Evolutionary conservation across 2,329 filamentous ascomycete genomes (phyloP), one percentile per base, ranked within the genome.

Genomic region (Pestalotiopsis sp.): DNA sequence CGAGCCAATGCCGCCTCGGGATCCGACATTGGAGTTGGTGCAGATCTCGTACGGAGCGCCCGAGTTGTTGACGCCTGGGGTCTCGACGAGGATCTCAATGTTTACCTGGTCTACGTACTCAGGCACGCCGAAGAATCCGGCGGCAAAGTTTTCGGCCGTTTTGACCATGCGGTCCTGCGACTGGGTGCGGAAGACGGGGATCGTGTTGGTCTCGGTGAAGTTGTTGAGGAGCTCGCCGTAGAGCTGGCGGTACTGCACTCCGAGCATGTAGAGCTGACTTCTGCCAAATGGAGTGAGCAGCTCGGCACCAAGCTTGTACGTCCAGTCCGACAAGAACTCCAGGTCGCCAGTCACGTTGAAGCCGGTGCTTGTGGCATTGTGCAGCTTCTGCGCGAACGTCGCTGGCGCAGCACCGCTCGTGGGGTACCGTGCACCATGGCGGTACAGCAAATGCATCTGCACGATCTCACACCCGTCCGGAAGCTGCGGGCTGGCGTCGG

Each of bases 151-250:
- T n/a, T 75, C 69, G 31, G 75, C 71, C 2, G 75, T 77, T 73
- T 78, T 78, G 63, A 79, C 76, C 77, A 78, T 78, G 59, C 77
- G 76, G 67, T 77, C 76, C 68, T 78, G 74, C 3, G 75, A 77
- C 69, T 78, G 68, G 36, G 76, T 77, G 27, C 77, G 75, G 69
- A 79, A 82, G 17, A 83, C 80, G 23, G 81, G 81, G 59, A 83
- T 72, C 4, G 79, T 76, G 31, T 78, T 78, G 1, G 78, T 76
- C 65, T 73, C 75, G 41, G 77, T 79, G 68, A 83, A 83, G 73
- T 83, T 83, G 70, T 83, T 83, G 57, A 84, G 78, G 13, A 83
- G 76, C 61, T 81, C 74, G 7, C 81, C 78, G 59, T 80, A 84
- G n/a, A 83, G 75, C 69, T 83, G 78, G 17, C 82, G 79, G 68